Conservation (phyloP, 2,329 filamentous ascomycete species). For the Gaeumannomyces tritici region DNA sequence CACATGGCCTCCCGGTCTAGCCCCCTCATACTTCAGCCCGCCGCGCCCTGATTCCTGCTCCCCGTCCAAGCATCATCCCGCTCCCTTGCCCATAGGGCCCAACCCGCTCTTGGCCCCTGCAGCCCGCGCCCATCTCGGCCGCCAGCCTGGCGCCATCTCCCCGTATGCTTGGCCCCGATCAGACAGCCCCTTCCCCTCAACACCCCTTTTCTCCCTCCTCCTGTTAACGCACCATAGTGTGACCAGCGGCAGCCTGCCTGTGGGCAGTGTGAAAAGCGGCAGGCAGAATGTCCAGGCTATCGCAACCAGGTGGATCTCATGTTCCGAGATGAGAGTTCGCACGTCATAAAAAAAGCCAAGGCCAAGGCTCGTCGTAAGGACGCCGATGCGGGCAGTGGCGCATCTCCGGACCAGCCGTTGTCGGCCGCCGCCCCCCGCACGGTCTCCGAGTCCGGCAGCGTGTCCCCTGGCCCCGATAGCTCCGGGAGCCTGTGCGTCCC, state of each 20-base stretch:
- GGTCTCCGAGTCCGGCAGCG: conserved; percentile 5
- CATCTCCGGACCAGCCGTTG: neutral
- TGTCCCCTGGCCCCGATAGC: conserved; percentile 4
- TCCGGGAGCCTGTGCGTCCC: neutral
- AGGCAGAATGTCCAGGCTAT: conserved; percentile 44
- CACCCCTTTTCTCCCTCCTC: neutral
- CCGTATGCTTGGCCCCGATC: neutral
- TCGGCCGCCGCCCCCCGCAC: conserved; percentile 6
- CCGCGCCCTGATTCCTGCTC: no score
- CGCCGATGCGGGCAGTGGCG: neutral
- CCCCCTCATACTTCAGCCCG: no score
- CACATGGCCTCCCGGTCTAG: no score
- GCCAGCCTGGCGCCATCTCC: neutral
- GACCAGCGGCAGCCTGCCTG: conserved; percentile 42
- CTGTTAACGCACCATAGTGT: conserved; percentile 26
- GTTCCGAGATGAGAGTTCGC: conserved; percentile 46
- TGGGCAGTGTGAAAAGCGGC: conserved; percentile 43
- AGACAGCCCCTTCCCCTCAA: neutral
- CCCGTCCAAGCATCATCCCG: no score
- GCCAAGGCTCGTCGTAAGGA: conserved; percentile 21
- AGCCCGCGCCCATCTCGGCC: no score
- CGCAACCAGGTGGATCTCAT: conserved; percentile 45
- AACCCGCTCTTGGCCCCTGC: no score
- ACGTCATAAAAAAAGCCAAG: conserved; percentile 43
- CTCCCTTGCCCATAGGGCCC: no score